Evolutionary conservation across 2,329 filamentous ascomycete species (phyloP), one percentile per base, ranked within the genome.

Genomic region (Colletotrichum tropicale): DNA sequence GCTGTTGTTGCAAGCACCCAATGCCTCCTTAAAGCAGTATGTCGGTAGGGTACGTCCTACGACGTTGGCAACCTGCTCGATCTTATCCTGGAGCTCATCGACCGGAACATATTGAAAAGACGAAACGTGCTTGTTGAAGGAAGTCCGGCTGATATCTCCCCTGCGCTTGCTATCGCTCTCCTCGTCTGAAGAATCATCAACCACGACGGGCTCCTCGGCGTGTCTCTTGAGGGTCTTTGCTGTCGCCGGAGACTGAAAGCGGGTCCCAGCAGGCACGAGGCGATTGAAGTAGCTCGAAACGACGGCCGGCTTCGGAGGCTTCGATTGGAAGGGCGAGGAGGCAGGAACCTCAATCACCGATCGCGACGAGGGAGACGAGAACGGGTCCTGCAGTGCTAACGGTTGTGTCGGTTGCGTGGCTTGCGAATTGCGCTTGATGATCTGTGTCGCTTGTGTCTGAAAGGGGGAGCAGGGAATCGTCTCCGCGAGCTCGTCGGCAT

Each of bases 261-360:
- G 84, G 1, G 95, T 98, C 8, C 95, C 94, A 61, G 92, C 90
- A 32, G 95, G 94, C 43, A 95, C 94, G 87, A 98, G 94, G 60
- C 91, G 85, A 77, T 88, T 92, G 30, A 87, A 69, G 34, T 77
- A 79, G 21, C 76, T 79, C 13, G 71, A 77, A 55, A 61, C 38
- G 15, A 56, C 43, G 4, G 71, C 13, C 66, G 58, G 70, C 71
- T 77, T 77, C 76, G 74, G 55, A 7, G 30, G 71, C 32, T 66
- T 80, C 79, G 70, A 80, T 82, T 82, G 90, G 73, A 93, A 89
- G 3, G 96, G 96, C 1, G 96, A 98, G 5, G 96, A 98, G n/a
- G 95, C 95, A 34, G 94, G 93, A 5, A 98, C 96, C 83, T 98
- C 96, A 71, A 98, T 82, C 21, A 87, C 80, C 38, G 87, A 86